Base-by-base conservation (phyloP, 2,329 filamentous ascomycete species). In the Epichloe hybrida region DNA sequence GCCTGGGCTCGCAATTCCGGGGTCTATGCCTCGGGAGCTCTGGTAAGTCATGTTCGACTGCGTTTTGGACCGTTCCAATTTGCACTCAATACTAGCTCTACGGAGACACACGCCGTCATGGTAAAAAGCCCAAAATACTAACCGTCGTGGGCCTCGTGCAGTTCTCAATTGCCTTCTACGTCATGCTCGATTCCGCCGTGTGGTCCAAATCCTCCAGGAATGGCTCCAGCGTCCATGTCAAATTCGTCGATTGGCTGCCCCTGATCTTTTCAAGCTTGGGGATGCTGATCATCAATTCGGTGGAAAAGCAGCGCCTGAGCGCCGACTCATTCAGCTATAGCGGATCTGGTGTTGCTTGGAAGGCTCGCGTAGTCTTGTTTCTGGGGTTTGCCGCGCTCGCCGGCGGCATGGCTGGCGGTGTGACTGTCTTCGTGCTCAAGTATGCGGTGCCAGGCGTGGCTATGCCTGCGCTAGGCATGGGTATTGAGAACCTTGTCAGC, bases 221-320 rank as follows among this genome's bases (percentile, higher is more conserved):
- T 69, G 75, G 72, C 53, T 81, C 78, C 50, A 68, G 74, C 64
- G 59, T 71, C 38, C 80, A 84, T 68, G 72, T 85, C 60, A 79
- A 72, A 57, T 85, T 83, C 60, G 72, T 83, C 66, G 81, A 84
- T 74, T 84, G 81, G 81, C 75, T 84, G 56, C 80, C 81, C 48
- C 73, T 84, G 57, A 75, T 84, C 64, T 84, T 83, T 70, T 79
- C 75, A 57, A 74, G 75, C 55, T 71, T 84, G 55, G 81, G 81
- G 55, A 84, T 84, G 79, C 73, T 84, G 52, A 83, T 84, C 65
- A 84, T 84, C 72, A 84, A 84, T 72, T 79, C 74, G 57, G 80
- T 83, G 56, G 80, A 84, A 69, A 83, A 84, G 68, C 71, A 79
- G 53, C 76, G 81, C 49, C 72, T 84, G 55, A 78, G 77, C 58